Evolutionary conservation across 805 yeast species (phyloP).

Genomic region (Kuraishia cidri): DNA sequence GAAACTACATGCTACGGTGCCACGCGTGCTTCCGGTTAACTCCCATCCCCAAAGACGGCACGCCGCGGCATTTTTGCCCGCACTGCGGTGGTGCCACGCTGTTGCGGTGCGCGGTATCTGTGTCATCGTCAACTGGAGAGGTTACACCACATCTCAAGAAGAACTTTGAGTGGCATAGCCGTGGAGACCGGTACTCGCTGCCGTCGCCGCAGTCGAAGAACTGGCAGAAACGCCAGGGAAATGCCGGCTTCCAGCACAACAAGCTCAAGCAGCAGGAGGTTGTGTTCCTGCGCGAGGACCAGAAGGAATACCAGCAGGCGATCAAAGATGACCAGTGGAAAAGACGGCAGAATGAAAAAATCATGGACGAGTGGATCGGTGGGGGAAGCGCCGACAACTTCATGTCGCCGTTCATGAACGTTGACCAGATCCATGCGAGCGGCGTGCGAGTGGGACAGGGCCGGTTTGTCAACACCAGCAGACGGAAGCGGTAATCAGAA

Average conservation of each 20-base stretch:
- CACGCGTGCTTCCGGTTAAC: conserved; percentile 89
- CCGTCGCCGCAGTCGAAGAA: conserved; percentile 85
- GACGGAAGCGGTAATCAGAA: conserved; percentile 19
- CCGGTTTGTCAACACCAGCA: conserved; percentile 65
- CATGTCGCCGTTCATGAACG: conserved; percentile 81
- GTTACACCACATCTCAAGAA: conserved; percentile 82
- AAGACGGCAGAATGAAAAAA: conserved; percentile 76
- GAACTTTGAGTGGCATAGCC: conserved; percentile 87
- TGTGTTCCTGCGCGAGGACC: conserved; percentile 80
- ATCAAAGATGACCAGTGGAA: conserved; percentile 85
- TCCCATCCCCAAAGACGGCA: conserved; percentile 70
- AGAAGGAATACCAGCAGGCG: conserved; percentile 86
- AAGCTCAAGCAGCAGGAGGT: conserved; percentile 46
- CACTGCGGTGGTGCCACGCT: conserved; percentile 92
- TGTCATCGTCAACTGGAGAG: conserved; percentile 70
- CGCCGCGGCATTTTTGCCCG: conserved; percentile 84
- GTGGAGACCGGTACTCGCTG: conserved; percentile 76
- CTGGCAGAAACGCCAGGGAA: conserved; percentile 63
- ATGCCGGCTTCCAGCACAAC: conserved; percentile 71
- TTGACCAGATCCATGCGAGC: conserved; percentile 37
- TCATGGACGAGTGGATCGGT: conserved; percentile 83
- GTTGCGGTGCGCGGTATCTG: conserved; percentile 82
- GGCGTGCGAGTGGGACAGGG: conserved; percentile 84
- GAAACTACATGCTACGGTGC: conserved; percentile 92
- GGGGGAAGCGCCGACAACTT: conserved; percentile 88